Evolutionary conservation across 2,329 filamentous ascomycete genomes (phyloP), one percentile per base, ranked within the genome.

Genomic region (Cercospora zeae-maydis): DNA sequence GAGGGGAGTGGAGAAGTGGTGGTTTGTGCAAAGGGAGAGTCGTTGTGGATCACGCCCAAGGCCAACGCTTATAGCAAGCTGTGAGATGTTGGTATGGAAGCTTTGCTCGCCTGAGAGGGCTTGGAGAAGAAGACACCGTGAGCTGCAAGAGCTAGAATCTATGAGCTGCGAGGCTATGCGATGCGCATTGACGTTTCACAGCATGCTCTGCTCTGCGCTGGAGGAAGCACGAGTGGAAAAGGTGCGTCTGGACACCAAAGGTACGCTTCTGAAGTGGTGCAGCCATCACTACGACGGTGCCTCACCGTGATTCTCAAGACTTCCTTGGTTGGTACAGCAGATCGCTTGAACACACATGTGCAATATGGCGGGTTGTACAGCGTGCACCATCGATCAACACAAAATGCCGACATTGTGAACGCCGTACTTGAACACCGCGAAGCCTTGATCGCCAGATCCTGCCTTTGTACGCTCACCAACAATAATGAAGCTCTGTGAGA

Each of bases 1-100:
- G 68, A 64, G 5, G 69, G 70, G 47, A 78, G 83, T 63, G 80
- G 78, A 1, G 68, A 78, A 2, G 81, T 82, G 1, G 74, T 69
- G 2, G 74, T 83, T 37, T 77, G 83, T 70, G 81, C 85, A 4
- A 78, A 70, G 19, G 83, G 76, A 1, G 84, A 87, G 31, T 80
- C 77, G n/a, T 69, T 88, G 67, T 88, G 83, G 69, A 72, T 82
- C 14, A 69, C 67, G 61, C 71, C 75, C 31, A 74, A 64, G 61
- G 53, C 31, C 39, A 70, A 39, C 27, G 13, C 8, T 9, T 47
- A 21, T 11, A 52, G 33, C 21, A 59, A 59, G 57, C 57, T 59
- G 34, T 59, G 31, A 59, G 31, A 45, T 45, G 37, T 19, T n/a
- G 9, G 37, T 8, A n/a, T 5, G 5, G 30, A 42, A 14, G 11